Base-by-base conservation (phyloP, 2,329 filamentous ascomycete species). In the Fusarium protoensiforme region DNA sequence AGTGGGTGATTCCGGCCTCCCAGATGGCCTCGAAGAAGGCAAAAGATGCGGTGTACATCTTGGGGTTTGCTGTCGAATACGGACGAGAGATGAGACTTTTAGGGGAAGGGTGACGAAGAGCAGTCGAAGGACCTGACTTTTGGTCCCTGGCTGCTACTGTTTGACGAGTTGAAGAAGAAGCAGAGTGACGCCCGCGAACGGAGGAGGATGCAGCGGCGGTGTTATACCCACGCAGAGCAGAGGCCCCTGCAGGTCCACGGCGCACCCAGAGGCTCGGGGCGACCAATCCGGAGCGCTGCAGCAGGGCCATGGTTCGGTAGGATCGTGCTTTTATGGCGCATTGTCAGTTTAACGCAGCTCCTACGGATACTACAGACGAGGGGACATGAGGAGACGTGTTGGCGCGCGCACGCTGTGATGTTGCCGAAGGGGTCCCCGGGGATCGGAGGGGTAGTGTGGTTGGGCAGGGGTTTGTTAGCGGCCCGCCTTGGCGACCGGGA, bases 1-100 rank as follows among this genome's bases (percentile, higher is more conserved):
- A 87, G 78, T 91, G 87, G 38, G 87, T 87, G 46, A 91, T 84
- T 20, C 89, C 89, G 46, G 88, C 89, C 80, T 94, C 92, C 91
- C 91, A 94, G 57, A 95, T 84, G 35, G 92, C 92, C 85, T 96
- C 93, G 73, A 96, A 95, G 82, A 96, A 95, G 80, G 93, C 93
- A 77, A 92, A 93, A 0, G 93, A 94, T 14, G 93, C 90, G 10
- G 93, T 95, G 80, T 95, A 93, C 85, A 87, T 87, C 22, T 81
- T 81, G 68, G 77, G 69, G 20, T 72, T 74, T 20, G 78, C 77
- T 7, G 74, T 78, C 3, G 77, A 77, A 24, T 78, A 78, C 10
- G 74, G 64, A 13, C 71, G 73, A 39, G 71, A 59, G 53, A 72
- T 64, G 2, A 75, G 29, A 61, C 53, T 65, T 53, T 53, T 65